phyloP scores from a whole-genome alignment of 2,329 filamentous ascomycete species.

The Penicillium aurantiogriseum region DNA sequence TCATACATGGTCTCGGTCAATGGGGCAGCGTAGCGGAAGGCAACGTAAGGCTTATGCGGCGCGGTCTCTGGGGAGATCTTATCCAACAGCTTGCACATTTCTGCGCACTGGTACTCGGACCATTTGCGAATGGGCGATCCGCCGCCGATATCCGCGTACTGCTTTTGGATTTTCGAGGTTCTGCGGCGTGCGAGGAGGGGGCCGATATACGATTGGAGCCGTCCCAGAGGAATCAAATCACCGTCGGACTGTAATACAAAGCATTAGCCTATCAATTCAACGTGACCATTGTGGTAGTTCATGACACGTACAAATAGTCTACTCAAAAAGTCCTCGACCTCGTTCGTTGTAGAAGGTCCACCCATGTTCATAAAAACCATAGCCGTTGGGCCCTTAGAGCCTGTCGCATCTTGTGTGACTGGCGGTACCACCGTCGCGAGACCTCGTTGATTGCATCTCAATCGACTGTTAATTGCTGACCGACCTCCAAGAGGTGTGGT shows the following conservation, averaged over 20 bases:
- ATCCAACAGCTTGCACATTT: conserved; percentile 98
- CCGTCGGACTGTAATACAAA: conserved; percentile 67
- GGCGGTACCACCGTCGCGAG: conserved; percentile 67
- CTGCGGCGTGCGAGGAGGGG: conserved; percentile 80
- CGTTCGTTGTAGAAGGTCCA: conserved; percentile 80
- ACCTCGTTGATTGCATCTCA: conserved; percentile 30
- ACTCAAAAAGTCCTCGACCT: conserved; percentile 87
- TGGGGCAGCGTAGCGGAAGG: conserved; percentile 91
- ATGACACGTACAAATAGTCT: conserved; percentile 74
- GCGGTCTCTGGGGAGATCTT: conserved; percentile 86
- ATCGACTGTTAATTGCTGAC: conserved; percentile 21
- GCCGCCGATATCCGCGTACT: conserved; percentile 92
- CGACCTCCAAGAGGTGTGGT: conserved; percentile 19
- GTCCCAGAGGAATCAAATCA: conserved; percentile 92
- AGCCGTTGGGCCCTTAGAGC: conserved; percentile 78
- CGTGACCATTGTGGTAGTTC: not conserved
- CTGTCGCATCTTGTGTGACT: conserved; percentile 73
- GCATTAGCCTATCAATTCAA: not conserved
- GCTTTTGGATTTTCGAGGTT: conserved; percentile 94
- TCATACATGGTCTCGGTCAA: conserved; percentile 93
- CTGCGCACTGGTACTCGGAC: conserved; percentile 88
- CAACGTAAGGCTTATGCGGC: conserved; percentile 95
- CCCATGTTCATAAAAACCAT: conserved; percentile 99
- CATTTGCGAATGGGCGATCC: conserved; percentile 98
- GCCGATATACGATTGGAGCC: conserved; percentile 85